These are phyloP conservation scores for Shiraia bambusicola DNA, from an alignment of 2,329 filamentous ascomycete species.

Conservation along the genomic window DNA sequence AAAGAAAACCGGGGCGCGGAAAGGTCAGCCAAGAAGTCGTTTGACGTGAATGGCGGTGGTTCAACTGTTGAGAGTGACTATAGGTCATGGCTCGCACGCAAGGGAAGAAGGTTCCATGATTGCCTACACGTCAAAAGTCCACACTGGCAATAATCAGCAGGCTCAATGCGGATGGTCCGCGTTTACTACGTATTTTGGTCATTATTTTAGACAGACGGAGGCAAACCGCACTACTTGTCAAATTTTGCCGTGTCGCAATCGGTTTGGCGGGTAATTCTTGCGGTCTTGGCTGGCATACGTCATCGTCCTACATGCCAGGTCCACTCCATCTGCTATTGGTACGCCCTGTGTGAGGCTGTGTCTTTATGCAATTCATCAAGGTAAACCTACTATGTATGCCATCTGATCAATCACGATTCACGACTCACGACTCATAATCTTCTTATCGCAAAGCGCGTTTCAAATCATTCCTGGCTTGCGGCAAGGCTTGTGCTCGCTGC, in stretches of 20 bases:
- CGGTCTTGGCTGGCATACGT: background rate
- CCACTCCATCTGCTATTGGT: conserved; percentile 2
- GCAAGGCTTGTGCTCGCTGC: conserved; percentile 10
- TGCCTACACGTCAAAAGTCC: conserved; percentile 2
- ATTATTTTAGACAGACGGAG: too few species aligned
- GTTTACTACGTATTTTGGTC: too few species aligned
- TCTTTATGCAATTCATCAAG: background rate
- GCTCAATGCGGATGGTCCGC: background rate
- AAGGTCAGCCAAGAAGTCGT: conserved; percentile 8
- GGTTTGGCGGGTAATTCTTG: background rate
- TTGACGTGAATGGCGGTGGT: conserved; percentile 11
- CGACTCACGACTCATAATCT: too few species aligned
- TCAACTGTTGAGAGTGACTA: conserved; percentile 24
- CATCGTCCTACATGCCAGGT: background rate
- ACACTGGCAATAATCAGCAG: background rate
- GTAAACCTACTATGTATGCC: too few species aligned
- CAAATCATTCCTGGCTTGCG: conserved; percentile 6
- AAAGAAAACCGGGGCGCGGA: conserved; percentile 22
- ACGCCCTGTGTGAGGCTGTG: conserved; percentile 2
- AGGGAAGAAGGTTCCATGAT: background rate
- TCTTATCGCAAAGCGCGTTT: conserved; percentile 16
- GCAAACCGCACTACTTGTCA: background rate
- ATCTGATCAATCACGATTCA: too few species aligned
- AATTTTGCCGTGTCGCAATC: too few species aligned
- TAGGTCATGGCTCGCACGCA: conserved; percentile 5